Percentiles rank a stretch among this genome's conserved stretches.
Evolutionary conservation across 1,284 basidiomycete species (phyloP).

Genomic region (Blastosporella zonata): DNA sequence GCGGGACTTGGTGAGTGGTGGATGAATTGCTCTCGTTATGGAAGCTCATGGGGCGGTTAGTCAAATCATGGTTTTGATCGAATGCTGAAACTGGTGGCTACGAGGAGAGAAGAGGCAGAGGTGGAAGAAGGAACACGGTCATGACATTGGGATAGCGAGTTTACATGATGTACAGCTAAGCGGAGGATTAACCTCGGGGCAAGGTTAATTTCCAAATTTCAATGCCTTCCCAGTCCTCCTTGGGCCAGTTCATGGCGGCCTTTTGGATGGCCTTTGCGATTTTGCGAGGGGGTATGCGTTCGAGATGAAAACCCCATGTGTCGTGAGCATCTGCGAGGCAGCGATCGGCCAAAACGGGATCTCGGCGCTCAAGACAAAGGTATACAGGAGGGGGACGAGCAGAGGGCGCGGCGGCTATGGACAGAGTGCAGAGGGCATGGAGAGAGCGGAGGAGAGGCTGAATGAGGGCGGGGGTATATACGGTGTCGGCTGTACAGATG

Average conservation of each 20-base stretch:
- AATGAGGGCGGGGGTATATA: conserved; percentile 68
- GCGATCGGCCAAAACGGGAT: conserved; percentile 60
- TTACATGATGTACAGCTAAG: neutral
- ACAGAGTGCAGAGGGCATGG: conserved; percentile 44
- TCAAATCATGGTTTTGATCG: conserved; percentile 74
- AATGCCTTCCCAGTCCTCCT: conserved; percentile 72
- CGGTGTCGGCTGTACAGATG: conserved; percentile 82
- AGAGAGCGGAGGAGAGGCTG: conserved; percentile 73
- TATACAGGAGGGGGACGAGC: conserved; percentile 49
- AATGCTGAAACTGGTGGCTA: conserved; percentile 55
- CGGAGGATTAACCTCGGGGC: conserved; percentile 2
- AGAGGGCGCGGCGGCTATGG: conserved; percentile 23
- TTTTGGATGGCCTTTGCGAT: conserved; percentile 62
- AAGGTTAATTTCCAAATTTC: conserved; percentile 65
- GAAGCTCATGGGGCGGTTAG: conserved; percentile 32
- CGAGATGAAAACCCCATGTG: conserved; percentile 53
- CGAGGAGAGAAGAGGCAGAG: conserved; percentile 50
- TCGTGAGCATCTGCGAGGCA: conserved; percentile 52
- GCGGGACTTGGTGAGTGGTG: conserved; percentile 68
- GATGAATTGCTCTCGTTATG: neutral
- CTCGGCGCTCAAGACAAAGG: conserved; percentile 76
- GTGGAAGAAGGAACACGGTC: conserved; percentile 8
- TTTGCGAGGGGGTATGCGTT: conserved; percentile 58
- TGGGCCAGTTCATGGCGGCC: conserved; percentile 55
- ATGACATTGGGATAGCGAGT: too few species aligned